phyloP scores from a whole-genome alignment of 2,329 filamentous ascomycete genomes.

The Cytospora chrysosperma region DNA sequence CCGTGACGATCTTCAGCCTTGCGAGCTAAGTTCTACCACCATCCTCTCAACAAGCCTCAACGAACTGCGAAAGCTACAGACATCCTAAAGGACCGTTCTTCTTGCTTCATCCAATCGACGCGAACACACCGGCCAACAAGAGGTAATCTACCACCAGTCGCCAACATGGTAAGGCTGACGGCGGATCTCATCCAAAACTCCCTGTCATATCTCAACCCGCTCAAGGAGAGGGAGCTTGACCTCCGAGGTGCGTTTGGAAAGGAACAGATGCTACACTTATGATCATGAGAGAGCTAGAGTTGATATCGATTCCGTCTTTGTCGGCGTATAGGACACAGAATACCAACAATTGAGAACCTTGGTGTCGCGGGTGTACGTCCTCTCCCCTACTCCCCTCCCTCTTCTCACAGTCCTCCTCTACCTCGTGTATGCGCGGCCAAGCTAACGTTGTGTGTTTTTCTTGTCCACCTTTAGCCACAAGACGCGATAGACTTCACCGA shows the following conservation, averaged over 20 bases:
- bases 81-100: background rate
- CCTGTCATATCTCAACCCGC: constrained; percentile 96
- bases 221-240: constrained; percentile 98
- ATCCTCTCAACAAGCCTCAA: background rate
- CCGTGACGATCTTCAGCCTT: constrained; percentile 5
- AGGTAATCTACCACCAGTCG: constrained; percentile 24
- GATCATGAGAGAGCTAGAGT: constrained; percentile 63
- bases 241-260: constrained; percentile 97
- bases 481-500: constrained; percentile 98
- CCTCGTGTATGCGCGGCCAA: background rate
- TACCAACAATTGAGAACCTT: constrained; percentile 95
- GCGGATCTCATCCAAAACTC: constrained; percentile 91
- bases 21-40: background rate
- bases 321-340: constrained; percentile 84
- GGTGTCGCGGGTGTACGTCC: constrained; percentile 82
- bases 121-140: constrained; percentile 9
- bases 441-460: background rate
- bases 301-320: constrained; percentile 64
- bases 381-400: constrained; percentile 2
- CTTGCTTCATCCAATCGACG: background rate
- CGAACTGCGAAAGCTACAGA: background rate
- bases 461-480: constrained; percentile 63
- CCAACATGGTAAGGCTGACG: constrained; percentile 80
- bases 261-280: constrained; percentile 93
- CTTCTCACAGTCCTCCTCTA: too few relatives aligned